Evolutionary conservation across 2,329 filamentous ascomycete species (phyloP).

Genomic region (Beauveria pseudobassiana): DNA sequence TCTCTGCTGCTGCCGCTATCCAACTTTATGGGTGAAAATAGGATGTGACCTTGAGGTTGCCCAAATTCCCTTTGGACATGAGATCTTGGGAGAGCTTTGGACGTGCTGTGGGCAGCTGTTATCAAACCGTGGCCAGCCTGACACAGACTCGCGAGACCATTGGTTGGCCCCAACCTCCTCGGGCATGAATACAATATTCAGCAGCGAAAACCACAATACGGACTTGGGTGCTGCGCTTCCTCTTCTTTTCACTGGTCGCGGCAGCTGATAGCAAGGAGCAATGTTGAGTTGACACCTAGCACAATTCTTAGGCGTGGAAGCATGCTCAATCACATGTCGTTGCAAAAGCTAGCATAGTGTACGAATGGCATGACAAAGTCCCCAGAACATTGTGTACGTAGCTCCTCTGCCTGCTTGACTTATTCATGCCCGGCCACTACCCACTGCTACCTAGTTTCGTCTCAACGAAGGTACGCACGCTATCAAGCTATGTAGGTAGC

Average conservation of each 20-base stretch:
- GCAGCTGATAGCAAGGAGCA: neutral
- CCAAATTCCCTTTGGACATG: neutral
- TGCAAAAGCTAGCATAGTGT: constrained; percentile 1
- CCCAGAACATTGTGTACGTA: neutral
- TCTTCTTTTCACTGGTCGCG: neutral
- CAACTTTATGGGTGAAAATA: neutral
- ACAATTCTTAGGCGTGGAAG: neutral
- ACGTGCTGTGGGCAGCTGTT: neutral
- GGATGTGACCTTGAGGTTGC: neutral
- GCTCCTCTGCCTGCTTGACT: neutral
- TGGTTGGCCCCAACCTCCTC: neutral
- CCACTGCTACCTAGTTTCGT: neutral
- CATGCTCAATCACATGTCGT: neutral
- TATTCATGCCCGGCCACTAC: neutral
- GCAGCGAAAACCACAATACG: neutral
- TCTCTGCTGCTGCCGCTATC: neutral
- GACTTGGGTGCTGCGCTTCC: neutral
- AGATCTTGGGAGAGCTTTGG: neutral
- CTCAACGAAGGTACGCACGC: neutral
- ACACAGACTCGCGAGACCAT: neutral
- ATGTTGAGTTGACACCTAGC: neutral
- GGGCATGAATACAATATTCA: neutral
- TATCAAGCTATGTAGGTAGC: too few species aligned
- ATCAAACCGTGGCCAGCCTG: neutral
- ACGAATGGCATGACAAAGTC: neutral